Evolutionary conservation across 2,329 filamentous ascomycete species (phyloP), one percentile per base, ranked within the genome.

Genomic region (Triangularia verruculosa): DNA sequence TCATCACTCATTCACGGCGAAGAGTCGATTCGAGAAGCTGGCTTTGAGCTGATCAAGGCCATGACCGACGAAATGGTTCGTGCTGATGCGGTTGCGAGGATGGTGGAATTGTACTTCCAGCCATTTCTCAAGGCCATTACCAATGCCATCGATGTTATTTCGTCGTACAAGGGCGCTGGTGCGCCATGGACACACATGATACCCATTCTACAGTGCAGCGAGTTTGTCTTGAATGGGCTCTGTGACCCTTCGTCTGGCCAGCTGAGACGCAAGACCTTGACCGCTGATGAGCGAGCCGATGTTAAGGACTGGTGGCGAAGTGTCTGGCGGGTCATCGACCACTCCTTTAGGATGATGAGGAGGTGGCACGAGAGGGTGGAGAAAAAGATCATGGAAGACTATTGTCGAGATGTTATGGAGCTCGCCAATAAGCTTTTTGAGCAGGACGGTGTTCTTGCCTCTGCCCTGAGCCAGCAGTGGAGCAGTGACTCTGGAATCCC

Each of bases 351-450:
- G 51, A 87, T 89, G 65, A 96, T 93, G 2, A 93, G 97, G 73
- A 79, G 80, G 11, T 99, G 95, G 95, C 92, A 92, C 67, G 80
- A 86, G 13, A 84, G 84, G 3, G 86, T 91, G 64, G 89, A 94
- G 58, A 95, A 92, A 73, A 77, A 81, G 20, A 81, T 86, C 61
- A 93, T 99, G 91, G 89, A 93, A 71, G 89, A 97, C 63, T 97
- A 98, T 72, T 97, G 93, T 73, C 89, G 95, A 68, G 92, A 97
- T 73, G 91, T 91, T 13, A 99, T 99, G 86, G 92, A 98, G 71
- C 91, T 97, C 72, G 93, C 94, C 0, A 91, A 96, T 72, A 84
- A 86, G 34, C 83, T 97, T 1, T 91, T 98, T 72, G 88, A 91
- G 47, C 89, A 97, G 70, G 95, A 96, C 74, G 89, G 88, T 58